These are phyloP conservation scores for Claviceps purpurea DNA, from an alignment of 2,329 filamentous ascomycete genomes.

Conservation along the genomic window DNA sequence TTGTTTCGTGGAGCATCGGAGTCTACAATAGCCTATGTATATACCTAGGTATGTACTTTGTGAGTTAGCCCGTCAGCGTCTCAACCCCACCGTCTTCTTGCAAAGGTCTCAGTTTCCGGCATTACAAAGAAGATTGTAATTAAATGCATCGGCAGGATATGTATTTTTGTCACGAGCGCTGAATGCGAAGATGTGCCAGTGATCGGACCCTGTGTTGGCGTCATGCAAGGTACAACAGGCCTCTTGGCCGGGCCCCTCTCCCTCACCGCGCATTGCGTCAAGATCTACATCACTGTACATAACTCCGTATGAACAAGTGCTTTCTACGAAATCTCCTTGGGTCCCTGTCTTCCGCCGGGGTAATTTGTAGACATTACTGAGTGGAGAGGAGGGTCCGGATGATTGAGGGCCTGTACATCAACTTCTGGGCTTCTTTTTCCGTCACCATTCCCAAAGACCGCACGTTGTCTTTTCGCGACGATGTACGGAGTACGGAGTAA, in stretches of 20 bases:
- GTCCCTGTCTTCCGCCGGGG: neutral
- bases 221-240: constrained; percentile 1
- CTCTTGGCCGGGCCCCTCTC: neutral
- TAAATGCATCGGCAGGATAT: neutral
- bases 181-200: neutral
- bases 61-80: too few relatives aligned
- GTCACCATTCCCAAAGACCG: neutral
- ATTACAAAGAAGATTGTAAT: neutral
- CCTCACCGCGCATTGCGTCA: neutral
- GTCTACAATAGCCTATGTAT: neutral
- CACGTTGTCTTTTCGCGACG: neutral
- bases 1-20: neutral
- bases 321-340: too few relatives aligned
- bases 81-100: neutral
- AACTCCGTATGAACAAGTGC: neutral
- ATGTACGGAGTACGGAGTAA: neutral
- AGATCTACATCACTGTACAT: neutral
- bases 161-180: neutral
- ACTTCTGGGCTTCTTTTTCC: neutral
- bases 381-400: neutral
- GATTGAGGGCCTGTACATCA: neutral
- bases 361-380: neutral
- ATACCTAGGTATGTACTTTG: too few relatives aligned
- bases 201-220: neutral
- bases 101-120: neutral